A percentile compares a stretch with the other conserved stretches of the same genome.
Conservation (phyloP, 306 rosid genomes). For the Acacia confusa region DNA sequence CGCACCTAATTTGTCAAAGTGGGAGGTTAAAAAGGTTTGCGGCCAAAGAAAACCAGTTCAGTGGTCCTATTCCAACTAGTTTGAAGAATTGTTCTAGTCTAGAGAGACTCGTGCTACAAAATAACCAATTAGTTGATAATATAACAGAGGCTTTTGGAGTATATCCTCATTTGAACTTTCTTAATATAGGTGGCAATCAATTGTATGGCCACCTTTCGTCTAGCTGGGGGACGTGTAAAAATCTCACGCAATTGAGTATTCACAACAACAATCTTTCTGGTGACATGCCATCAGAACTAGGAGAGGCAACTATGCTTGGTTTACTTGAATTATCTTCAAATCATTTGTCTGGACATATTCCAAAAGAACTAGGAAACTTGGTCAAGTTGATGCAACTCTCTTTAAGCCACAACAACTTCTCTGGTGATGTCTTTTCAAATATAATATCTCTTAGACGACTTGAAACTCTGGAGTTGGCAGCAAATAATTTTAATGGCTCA, state of each 20-base stretch:
- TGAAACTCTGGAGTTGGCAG: background rate
- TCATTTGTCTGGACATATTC: constrained; percentile 30
- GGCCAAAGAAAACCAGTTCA: background rate
- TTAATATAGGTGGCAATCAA: constrained; percentile 25
- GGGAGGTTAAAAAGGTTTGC: background rate
- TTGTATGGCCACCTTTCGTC: constrained; percentile 32
- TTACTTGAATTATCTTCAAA: constrained; percentile 30
- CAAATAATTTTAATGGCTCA: constrained; percentile 4
- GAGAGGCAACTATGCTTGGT: constrained; percentile 14
- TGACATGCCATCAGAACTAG: constrained; percentile 16
- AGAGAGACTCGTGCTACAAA: constrained; percentile 21
- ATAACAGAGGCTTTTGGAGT: constrained; percentile 29
- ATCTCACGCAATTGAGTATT: background rate
- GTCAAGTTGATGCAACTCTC: background rate
- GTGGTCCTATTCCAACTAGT: constrained; percentile 13
- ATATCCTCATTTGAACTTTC: constrained; percentile 23
- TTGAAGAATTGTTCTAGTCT: constrained; percentile 25
- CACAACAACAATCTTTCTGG: constrained; percentile 27
- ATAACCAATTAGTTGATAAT: constrained; percentile 32
- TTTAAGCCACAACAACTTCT: background rate
- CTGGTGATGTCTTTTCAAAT: background rate
- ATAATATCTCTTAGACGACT: background rate
- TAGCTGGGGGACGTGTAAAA: constrained; percentile 9
- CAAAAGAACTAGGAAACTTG: constrained; percentile 27
- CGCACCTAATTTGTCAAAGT: constrained; percentile 13